Base-by-base conservation (phyloP, 176 grass and related monocot genomes). In the Oryza meridionalis region DNA sequence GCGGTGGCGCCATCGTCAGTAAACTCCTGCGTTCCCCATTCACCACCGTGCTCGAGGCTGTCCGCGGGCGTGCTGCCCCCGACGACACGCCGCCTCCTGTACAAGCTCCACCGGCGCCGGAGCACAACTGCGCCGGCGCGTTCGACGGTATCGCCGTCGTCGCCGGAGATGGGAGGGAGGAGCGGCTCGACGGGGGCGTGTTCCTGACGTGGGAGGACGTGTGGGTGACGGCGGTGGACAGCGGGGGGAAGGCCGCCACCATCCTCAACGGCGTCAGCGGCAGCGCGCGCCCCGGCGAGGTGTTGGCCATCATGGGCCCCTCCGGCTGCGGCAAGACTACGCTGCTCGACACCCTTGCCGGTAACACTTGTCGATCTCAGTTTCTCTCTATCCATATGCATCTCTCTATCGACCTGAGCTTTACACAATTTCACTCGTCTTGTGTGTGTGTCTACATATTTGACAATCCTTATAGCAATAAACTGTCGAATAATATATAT, bases 251-350 rank as follows among this genome's bases (percentile, higher is more conserved):
- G 6, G 32, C 24, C 1, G 74, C 81, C 33, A 77, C 84, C 46
- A 90, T 90, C 75, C 74, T 90, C 25, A 31, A 55, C 44, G 79
- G 42, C 44, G 44, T 90, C 67, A 86, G 32, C 40, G 84, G 84
- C 84, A 79, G 76, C 26, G 79, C 88, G 19, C 78, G 79, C 16
- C 88, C 88, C 17, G 84, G 88, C 33, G 84, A 86, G 79, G 67
- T 86, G 44, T 24, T 90, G 46, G 84, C 84, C 14, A 90, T 90
- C 73, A 86, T 90, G 88, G 88, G 88, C 6, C 88, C 88, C 21
- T 90, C 88, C 1, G 84, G 88, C 0, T 90, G 84, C 25, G 88
- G 88, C 78, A 90, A 90, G 79, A 86, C 88, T 3, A 90, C 83
- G 0, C 84, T 90, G 47, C 84, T 90, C 42, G 88, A 90, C 61